Evolutionary conservation across 768 basidiomycete genomes (phyloP), one percentile per base, ranked within the genome.

Genomic region (Leccinum disarticulatum): DNA sequence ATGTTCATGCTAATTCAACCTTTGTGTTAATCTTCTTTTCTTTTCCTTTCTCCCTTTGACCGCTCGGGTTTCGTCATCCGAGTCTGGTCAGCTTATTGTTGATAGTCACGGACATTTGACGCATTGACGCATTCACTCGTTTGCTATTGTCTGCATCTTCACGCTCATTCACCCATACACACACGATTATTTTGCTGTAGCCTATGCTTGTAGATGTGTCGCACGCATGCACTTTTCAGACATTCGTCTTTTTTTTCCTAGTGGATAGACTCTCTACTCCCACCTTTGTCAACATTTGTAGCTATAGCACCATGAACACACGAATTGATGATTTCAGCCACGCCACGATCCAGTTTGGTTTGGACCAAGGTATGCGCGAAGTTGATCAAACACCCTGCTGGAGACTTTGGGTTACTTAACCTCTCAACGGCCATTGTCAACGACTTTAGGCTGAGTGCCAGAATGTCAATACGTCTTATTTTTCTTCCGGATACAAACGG

Each of bases 1-100:
- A 56, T 55, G 2, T 66, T 71, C 61, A 22, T 43, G 52, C 41
- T 62, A 60, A 70, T 70, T 17, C 27, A n/a, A 22, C 3, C 17
- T 25, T 43, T 9, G 4, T 52, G n/a, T n/a, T 52, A 30, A 14
- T 47, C 25, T 55, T 28, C 22, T 54, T 36, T 1, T 9, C 10
- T 9, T 48, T 13, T 19, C 46, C 11, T 36, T 52, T 41, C 38
- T 13, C 30, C 3, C 9, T 52, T 50, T 6, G 38, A 6, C 48
- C 13, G 9, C 47, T 48, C 31, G 41, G 27, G 38, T 11, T 52
- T n/a, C 2, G 38, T 41, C 28, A 19, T 35, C 31, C 1, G 15
- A 43, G 13, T 17, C 30, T 35, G n/a, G n/a, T n/a, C n/a, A n/a
- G 38, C 6, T 38, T 50, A 19, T 55, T 54, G 30, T 49, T 38